Base-by-base conservation (phyloP, 371 early-diverging fungal genomes). In the Ecytonucleospora hepatopenaei region DNA sequence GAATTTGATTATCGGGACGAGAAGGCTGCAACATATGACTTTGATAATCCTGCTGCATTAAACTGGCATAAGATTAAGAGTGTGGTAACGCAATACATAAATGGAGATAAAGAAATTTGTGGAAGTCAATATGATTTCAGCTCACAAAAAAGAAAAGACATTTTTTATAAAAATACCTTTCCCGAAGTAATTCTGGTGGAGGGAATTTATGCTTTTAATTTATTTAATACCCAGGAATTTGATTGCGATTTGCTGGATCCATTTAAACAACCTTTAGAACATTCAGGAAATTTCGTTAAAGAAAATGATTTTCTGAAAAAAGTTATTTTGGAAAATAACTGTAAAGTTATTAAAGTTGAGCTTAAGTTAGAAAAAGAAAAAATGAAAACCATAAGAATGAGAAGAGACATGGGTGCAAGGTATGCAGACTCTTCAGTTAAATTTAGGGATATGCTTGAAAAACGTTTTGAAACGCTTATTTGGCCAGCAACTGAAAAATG, bases 21-120 rank as follows among this genome's bases (percentile, higher is more conserved):
- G 40, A 40, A 40, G 5, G 21, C 26, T 12, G 15, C 51, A 8
- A 46, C 27, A 4, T 73, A 73, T 28, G 73, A 73, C 48, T 73
- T 73, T 66, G 73, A 73, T 51, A 73, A 73, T 57, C 73, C 73
- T 15, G 69, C 56, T 0, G 60, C 69, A 23, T 46, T 69, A 1
- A 57, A 73, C 51, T 73, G 69, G 69, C 26, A 66, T 32, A 62
- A 23, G 8, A 53, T 73, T 15, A 30, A 53, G 3, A 57, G 53
- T 17, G 53, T 51, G 12, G 23, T 73, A 27, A 30, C 59, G 16
- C 35, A 32, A 28, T 30, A 73, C 0, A 30, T 56, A 2, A 54
- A 65, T 19, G 51, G 53, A 21, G 26, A 65, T 5, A 27, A 56
- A 17, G 47, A 30, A 27, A 31, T 68, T 48, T 16, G 24, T 17